Evolutionary conservation across 1,284 basidiomycete genomes (phyloP).

Genomic region (Psilocybe mexicana): DNA sequence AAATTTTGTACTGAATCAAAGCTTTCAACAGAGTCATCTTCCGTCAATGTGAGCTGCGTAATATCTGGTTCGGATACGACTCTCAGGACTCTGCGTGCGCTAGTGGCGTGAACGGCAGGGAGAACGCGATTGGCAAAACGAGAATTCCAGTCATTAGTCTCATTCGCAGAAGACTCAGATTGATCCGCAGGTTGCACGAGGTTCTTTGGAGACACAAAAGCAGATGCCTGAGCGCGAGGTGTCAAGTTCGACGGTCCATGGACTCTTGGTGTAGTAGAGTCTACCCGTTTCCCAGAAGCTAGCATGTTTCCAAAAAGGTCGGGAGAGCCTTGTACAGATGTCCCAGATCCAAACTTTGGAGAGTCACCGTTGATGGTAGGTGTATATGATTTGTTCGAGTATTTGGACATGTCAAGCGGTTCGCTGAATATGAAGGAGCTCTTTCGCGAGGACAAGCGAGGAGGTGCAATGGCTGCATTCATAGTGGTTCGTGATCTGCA

Average conservation of each 20-base stretch:
- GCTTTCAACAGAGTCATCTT: no score
- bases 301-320: conserved; percentile 5
- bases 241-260: not conserved
- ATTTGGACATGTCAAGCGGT: conserved; percentile 13
- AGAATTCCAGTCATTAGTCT: not conserved
- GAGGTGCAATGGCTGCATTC: not conserved
- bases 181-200: not conserved
- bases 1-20: no score
- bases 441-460: not conserved
- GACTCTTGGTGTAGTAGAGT: not conserved
- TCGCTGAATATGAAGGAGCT: conserved; percentile 16
- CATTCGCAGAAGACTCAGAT: not conserved
- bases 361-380: not conserved
- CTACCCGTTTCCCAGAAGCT: conserved; percentile 10
- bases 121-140: not conserved
- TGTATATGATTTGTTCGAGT: conserved; percentile 1
- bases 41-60: not conserved
- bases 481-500: not conserved
- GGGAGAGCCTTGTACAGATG: not conserved
- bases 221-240: not conserved
- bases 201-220: not conserved
- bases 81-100: not conserved
- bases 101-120: not conserved
- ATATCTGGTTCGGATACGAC: not conserved
- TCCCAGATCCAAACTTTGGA: not conserved